Evolutionary conservation across 2,329 filamentous ascomycete species (phyloP).

Genomic region (Fusarium sp.): DNA sequence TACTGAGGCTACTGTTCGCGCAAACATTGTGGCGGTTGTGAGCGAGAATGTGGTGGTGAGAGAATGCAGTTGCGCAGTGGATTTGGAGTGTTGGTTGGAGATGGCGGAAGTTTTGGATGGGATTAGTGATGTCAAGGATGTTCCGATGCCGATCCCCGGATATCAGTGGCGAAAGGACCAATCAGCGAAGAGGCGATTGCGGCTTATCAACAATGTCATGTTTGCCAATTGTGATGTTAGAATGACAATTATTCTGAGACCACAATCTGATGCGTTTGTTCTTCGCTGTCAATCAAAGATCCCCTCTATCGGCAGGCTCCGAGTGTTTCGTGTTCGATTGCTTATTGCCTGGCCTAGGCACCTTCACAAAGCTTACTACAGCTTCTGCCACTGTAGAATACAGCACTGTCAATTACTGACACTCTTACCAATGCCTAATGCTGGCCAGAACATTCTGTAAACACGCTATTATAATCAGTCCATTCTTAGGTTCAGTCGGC

Average conservation of each 20-base stretch:
- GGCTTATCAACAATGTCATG: background rate
- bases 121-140: constrained; percentile 42
- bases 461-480: background rate
- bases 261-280: background rate
- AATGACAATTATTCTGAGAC: background rate
- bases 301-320: background rate
- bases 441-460: background rate
- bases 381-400: background rate
- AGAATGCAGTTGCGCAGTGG: background rate
- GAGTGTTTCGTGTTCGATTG: background rate
- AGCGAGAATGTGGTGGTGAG: constrained; percentile 15
- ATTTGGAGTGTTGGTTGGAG: constrained; percentile 13
- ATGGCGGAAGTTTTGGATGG: constrained; percentile 30
- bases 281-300: background rate
- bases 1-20: constrained; percentile 42
- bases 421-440: background rate
- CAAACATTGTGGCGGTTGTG: constrained; percentile 39
- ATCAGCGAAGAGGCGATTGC: constrained; percentile 32
- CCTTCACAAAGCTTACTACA: background rate
- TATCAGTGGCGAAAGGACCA: constrained; percentile 32
- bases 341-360: background rate
- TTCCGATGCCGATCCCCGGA: constrained; percentile 30
- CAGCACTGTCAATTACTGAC: background rate
- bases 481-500: background rate
- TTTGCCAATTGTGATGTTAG: background rate